Conservation (phyloP, 441 rosid species). For the Eruca vesicaria region DNA sequence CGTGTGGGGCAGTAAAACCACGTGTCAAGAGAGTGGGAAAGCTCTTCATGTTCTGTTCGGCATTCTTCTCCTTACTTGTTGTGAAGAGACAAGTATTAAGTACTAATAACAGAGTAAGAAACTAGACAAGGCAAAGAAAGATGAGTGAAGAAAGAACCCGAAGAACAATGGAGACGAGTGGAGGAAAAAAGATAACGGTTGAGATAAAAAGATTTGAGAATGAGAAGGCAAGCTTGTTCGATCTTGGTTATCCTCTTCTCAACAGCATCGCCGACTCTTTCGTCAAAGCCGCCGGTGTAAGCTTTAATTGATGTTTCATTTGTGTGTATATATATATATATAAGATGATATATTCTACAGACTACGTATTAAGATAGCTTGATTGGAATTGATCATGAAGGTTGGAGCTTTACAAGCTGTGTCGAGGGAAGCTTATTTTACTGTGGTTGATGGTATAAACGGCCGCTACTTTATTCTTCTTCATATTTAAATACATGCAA, state of each 20-base stretch:
- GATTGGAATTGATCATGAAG: conserved; percentile 31
- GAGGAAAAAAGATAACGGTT: conserved; percentile 43
- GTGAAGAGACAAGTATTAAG: not conserved
- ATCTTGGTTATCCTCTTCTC: conserved; percentile 92
- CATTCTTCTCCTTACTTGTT: conserved; percentile 13
- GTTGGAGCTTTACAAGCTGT: conserved; percentile 84
- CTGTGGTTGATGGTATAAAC: conserved; percentile 58
- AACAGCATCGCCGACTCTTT: conserved; percentile 85
- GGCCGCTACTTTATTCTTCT: not conserved
- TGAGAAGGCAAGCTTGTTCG: conserved; percentile 65
- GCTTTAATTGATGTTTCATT: not conserved
- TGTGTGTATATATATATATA: not conserved
- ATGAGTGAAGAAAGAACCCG: conserved; percentile 18
- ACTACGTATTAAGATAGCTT: not conserved
- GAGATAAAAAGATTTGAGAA: conserved; percentile 60
- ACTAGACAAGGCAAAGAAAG: not conserved
- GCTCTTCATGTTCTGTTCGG: conserved; percentile 21
- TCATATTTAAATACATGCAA: not conserved
- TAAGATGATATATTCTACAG: too few relatives aligned
- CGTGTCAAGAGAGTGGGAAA: conserved; percentile 19
- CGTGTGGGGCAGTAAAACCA: conserved; percentile 24
- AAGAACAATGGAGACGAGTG: conserved; percentile 47
- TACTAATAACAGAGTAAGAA: not conserved
- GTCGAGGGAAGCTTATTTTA: conserved; percentile 72
- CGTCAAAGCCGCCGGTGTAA: conserved; percentile 85